Evolutionary conservation across 805 yeast species (phyloP), one percentile per base, ranked within the genome.

Genomic region (Sugiyamaella americana): DNA sequence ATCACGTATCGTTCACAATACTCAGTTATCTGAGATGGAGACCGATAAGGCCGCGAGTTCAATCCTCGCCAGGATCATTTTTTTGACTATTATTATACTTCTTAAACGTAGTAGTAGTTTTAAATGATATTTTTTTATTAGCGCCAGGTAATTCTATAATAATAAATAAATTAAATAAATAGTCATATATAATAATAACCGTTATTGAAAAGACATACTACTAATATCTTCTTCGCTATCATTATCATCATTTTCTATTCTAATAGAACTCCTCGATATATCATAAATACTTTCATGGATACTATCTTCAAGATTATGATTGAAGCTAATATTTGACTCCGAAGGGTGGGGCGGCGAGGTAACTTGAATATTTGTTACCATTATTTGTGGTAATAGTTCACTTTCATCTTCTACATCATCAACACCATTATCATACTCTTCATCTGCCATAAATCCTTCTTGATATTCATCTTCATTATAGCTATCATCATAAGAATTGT

Each of bases 11-110:
- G 56, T 51, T 52, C 56, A 52, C 56, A 52, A 40, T 35, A 18
- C 5, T 37, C 39, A 47, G 41, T 23, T 44, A 18, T 16, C 44
- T 26, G 32, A 26, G 32, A 13, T 8, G 32, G 32, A 47, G 24
- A 22, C 56, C 56, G 56, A 52, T 54, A 54, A 52, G 56, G 54
- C 46, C 50, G 52, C 54, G 56, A 52, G 56, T 51, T 52, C 56
- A 52, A 52, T 45, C 47, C 56, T 52, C 56, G 54, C 52, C 54
- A 49, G 52, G 46, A 48, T 49, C 56, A 51, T 41, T 11, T 38
- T 46, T 46, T 49, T 48, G n/a, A n/a, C n/a, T n/a, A n/a, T n/a
- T n/a, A n/a, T n/a, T n/a, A n/a, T n/a, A n/a, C n/a, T n/a, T n/a
- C n/a, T n/a, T n/a, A n/a, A 26, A 8, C 8, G 32, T 8, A 26